Evolutionary conservation across 139 green algal genomes (phyloP).

Genomic region (Yamagishiella unicocca): DNA sequence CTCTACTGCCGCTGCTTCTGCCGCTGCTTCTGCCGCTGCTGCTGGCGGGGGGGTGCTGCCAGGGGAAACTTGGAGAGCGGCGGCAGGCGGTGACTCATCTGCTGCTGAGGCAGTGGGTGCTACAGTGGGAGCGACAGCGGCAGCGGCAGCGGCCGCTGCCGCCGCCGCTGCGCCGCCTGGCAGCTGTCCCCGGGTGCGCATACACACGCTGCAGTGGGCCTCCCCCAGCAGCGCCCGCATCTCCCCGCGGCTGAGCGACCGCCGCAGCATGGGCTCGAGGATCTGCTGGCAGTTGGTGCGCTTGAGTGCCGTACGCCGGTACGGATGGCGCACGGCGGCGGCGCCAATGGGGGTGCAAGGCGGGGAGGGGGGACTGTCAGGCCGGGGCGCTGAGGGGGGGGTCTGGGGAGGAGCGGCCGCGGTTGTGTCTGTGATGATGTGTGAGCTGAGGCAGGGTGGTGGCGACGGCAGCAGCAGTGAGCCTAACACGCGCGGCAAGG

Average conservation of each 20-base stretch:
- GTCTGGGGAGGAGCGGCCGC: background rate
- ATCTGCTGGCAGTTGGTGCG: slow-evolving; percentile 29
- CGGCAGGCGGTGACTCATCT: too few relatives aligned
- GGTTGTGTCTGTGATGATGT: too few relatives aligned
- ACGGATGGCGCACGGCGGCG: too few relatives aligned
- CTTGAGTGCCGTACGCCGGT: background rate
- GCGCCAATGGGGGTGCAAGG: background rate
- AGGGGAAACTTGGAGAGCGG: too few relatives aligned
- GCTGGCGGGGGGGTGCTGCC: background rate
- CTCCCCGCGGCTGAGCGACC: slow-evolving; percentile 23
- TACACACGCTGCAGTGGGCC: slow-evolving; percentile 29
- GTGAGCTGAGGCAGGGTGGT: too few relatives aligned
- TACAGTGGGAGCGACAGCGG: background rate
- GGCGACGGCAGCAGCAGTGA: too few relatives aligned
- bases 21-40: background rate
- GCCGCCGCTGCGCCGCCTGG: background rate
- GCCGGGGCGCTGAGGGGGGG: background rate
- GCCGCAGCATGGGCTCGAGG: slow-evolving; percentile 33
- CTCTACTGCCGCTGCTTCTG: background rate
- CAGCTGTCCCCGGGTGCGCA: slow-evolving; percentile 31
- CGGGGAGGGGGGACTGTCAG: background rate
- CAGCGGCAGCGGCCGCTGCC: background rate
- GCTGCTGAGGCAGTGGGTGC: background rate
- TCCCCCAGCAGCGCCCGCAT: slow-evolving; percentile 24
- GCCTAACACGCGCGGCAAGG: too few relatives aligned